phyloP scores from a whole-genome alignment of 225 moss, liverwort and hornwort species.

The Lunularia cruciata region DNA sequence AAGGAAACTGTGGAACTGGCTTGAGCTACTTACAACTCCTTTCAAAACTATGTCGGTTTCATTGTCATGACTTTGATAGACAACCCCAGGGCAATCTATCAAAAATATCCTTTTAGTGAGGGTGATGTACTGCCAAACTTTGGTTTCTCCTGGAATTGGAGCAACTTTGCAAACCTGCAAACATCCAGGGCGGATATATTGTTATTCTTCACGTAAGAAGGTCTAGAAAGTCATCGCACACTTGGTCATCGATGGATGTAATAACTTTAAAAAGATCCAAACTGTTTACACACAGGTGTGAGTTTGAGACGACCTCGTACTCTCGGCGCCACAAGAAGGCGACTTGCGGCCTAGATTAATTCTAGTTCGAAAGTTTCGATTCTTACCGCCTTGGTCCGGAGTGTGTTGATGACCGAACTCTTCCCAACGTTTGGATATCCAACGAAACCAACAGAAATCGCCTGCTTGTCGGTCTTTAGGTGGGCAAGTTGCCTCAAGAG shows the following conservation, averaged over 20 bases:
- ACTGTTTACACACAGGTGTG: no score
- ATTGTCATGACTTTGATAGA: conserved; percentile 84
- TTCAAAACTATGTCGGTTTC: conserved; percentile 97
- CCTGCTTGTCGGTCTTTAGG: conserved; percentile 95
- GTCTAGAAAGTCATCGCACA: no score
- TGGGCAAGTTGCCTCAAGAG: conserved; percentile 92
- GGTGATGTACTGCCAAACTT: conserved; percentile 99
- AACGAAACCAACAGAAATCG: conserved; percentile 97
- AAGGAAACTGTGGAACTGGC: no score
- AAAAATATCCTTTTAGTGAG: conserved; percentile 95
- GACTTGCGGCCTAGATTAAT: no score
- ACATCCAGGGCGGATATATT: neutral
- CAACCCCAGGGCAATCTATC: conserved; percentile 98
- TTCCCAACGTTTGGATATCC: conserved; percentile 99
- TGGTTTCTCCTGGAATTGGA: conserved; percentile 96
- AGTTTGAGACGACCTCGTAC: no score
- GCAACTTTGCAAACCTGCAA: conserved; percentile 94
- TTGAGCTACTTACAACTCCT: conserved; percentile 74
- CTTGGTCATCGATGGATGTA: no score
- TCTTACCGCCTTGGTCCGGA: conserved; percentile 73
- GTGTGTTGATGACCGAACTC: conserved; percentile 91
- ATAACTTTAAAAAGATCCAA: no score
- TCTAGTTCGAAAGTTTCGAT: neutral
- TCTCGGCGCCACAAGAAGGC: no score
- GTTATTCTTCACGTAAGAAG: no score